These are phyloP conservation scores for Pyracantha coccinea DNA, from an alignment of 331 rosid genomes.

Conservation along the genomic window DNA sequence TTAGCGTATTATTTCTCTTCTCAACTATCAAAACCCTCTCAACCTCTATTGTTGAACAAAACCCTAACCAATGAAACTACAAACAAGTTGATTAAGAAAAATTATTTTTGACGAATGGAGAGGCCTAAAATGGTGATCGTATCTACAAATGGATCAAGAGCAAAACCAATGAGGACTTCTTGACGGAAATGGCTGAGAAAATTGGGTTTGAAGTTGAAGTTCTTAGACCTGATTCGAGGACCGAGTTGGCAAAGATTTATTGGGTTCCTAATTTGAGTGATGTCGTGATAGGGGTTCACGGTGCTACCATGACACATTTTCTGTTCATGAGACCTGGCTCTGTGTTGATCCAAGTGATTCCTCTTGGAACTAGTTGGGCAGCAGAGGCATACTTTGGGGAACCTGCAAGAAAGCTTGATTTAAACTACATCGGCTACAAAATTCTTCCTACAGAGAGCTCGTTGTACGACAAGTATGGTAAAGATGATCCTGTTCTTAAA, in stretches of 20 bases:
- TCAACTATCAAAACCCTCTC: too few relatives aligned
- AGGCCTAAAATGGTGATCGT: slow-evolving; percentile 51
- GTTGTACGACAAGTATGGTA: slow-evolving; percentile 32
- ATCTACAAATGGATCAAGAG: slow-evolving; percentile 70
- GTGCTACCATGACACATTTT: slow-evolving; percentile 93
- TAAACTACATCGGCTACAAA: slow-evolving; percentile 67
- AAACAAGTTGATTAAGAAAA: too few relatives aligned
- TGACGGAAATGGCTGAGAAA: slow-evolving; percentile 51
- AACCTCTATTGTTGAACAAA: too few relatives aligned
- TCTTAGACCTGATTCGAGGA: slow-evolving; percentile 38
- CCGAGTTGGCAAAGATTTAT: slow-evolving; percentile 74
- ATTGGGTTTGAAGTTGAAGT: slow-evolving; percentile 56
- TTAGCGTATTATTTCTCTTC: too few relatives aligned
- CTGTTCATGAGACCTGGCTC: slow-evolving; percentile 64
- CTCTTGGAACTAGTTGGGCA: slow-evolving; percentile 80
- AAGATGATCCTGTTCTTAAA: slow-evolving; percentile 48
- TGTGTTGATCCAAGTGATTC: slow-evolving; percentile 77
- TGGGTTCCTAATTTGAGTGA: slow-evolving; percentile 55
- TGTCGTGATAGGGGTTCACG: slow-evolving; percentile 85
- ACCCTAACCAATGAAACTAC: too few relatives aligned
- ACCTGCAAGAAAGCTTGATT: slow-evolving; percentile 73
- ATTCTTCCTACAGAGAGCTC: slow-evolving; percentile 67
- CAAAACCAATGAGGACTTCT: slow-evolving; percentile 47
- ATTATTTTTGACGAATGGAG: too few relatives aligned
- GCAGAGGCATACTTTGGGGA: slow-evolving; percentile 80